Evolutionary conservation across 805 yeast species (phyloP), one percentile per base, ranked within the genome.

Genomic region (Priceomyces melissophilus): DNA sequence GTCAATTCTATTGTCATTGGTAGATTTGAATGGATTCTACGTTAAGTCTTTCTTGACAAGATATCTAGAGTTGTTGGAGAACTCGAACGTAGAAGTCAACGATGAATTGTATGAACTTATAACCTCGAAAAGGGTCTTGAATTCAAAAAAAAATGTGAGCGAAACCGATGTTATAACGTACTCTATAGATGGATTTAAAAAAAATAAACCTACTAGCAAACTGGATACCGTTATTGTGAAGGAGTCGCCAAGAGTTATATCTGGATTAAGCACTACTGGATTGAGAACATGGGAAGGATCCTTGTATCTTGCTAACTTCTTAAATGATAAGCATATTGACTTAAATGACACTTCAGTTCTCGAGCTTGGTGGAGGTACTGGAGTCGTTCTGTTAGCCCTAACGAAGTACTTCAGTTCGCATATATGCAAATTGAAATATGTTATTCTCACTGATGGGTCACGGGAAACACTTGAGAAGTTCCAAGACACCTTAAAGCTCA

Each of bases 221-320:
- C 12, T 5, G 15, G 44, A 37, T 0, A 54, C 74, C 12, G 54
- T 68, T 2, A 48, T 50, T 5, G 75, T 84, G 3, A 63, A 61
- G 43, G 93, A 85, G 52, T 71, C 78, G 0, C 91, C 90, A 0
- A 67, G 73, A 40, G 46, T 84, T 39, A 76, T 85, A 10, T 76
- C 86, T 29, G 87, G 87, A 1, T 56, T 65, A n/a, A 95, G 95
- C 4, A 83, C 95, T 1, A 91, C 97, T 0, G 97, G 97, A 0
- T 63, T 80, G 40, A 67, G 97, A 31, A 91, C 97, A 0, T 90
- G 97, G 98, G 96, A 88, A 55, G 97, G 96, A 2, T 84, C 96
- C 0, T 49, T 86, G 5, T 87, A 69, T 39, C 61, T 91, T 6
- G 65, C 84, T 1, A 71, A 79, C 30, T 83, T 65, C 49, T 49